These are phyloP conservation scores for Hygrocybe punicea DNA, from an alignment of 768 basidiomycete species.

Conservation along the genomic window DNA sequence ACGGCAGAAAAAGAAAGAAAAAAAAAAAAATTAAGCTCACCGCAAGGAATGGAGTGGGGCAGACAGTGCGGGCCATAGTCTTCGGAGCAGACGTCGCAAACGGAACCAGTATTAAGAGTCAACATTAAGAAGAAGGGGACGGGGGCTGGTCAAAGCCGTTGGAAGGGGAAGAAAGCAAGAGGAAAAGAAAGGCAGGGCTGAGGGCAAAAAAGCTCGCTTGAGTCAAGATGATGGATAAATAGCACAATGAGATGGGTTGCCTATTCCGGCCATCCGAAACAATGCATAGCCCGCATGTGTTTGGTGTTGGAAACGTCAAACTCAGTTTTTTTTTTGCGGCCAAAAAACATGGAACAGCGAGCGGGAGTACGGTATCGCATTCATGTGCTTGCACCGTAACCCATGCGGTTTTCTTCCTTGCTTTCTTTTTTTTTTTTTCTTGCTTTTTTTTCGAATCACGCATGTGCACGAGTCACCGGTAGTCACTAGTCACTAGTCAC, in stretches of 20 bases:
- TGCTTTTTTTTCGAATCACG: too few relatives aligned
- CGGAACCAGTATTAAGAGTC: constrained; percentile 75
- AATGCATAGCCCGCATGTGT: constrained; percentile 16
- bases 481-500: too few relatives aligned
- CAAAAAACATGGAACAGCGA: not conserved
- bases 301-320: not conserved
- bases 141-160: constrained; percentile 5
- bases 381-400: too few relatives aligned
- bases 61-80: constrained; percentile 72
- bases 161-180: constrained; percentile 24
- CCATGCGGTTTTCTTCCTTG: too few relatives aligned
- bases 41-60: constrained; percentile 81
- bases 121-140: constrained; percentile 51
- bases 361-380: too few relatives aligned
- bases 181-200: constrained; percentile 31
- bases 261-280: constrained; percentile 25
- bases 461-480: too few relatives aligned
- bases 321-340: too few relatives aligned
- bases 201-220: constrained; percentile 43
- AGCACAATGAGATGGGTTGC: constrained; percentile 36
- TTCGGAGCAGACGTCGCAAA: constrained; percentile 88
- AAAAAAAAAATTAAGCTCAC: constrained; percentile 41
- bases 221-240: constrained; percentile 46
- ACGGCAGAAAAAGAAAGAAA: constrained; percentile 17
- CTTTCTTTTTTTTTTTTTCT: too few relatives aligned